These are phyloP conservation scores for Glomus cerebriforme DNA, from an alignment of 192 early-diverging fungal species.

Conservation along the genomic window DNA sequence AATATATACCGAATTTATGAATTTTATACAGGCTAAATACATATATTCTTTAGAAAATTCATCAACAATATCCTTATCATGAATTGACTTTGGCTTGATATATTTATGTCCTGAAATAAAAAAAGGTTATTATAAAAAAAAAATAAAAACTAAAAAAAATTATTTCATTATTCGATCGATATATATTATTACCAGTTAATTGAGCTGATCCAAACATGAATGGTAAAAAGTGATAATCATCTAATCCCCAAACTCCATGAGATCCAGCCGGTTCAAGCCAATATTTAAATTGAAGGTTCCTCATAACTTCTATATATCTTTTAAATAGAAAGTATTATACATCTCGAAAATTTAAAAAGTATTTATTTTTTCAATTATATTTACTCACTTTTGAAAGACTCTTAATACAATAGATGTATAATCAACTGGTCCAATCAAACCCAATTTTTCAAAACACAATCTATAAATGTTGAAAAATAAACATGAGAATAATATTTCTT, in stretches of 20 bases:
- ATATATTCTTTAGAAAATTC: constrained; percentile 92
- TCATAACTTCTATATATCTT: constrained; percentile 87
- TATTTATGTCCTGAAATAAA: constrained; percentile 74
- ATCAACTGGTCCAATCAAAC: constrained; percentile 66
- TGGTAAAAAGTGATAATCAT: constrained; percentile 97
- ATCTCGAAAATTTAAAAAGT: background rate
- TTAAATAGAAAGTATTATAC: constrained; percentile 29
- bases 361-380: constrained; percentile 8
- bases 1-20: constrained; percentile 76
- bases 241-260: constrained; percentile 99
- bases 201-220: constrained; percentile 92
- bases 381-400: constrained; percentile 67
- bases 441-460: constrained; percentile 77
- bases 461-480: constrained; percentile 37
- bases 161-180: too few relatives aligned
- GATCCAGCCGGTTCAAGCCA: constrained; percentile 97
- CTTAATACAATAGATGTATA: constrained; percentile 75
- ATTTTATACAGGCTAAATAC: constrained; percentile 93
- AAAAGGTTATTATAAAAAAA: background rate
- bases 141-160: background rate
- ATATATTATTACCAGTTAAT: constrained; percentile 55
- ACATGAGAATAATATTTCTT: background rate
- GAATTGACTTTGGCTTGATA: constrained; percentile 92
- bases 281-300: constrained; percentile 86
- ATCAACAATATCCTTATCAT: constrained; percentile 83